phyloP scores from a whole-genome alignment of 768 basidiomycete species.

The Termitomyces sp. region DNA sequence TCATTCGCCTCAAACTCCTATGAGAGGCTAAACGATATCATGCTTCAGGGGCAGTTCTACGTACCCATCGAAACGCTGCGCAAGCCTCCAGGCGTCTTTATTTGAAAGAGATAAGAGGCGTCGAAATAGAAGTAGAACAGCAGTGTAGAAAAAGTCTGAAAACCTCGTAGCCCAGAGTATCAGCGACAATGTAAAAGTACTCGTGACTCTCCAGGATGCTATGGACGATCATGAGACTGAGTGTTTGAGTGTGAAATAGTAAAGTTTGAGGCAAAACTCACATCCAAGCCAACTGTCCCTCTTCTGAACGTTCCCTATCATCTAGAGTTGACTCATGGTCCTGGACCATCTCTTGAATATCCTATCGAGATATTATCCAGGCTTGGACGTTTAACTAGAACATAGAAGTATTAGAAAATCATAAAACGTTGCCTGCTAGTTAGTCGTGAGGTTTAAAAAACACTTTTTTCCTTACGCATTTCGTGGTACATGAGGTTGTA shows the following conservation, averaged over 20 bases:
- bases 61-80: background rate
- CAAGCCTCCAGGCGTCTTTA: background rate
- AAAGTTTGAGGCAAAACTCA: background rate
- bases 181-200: background rate
- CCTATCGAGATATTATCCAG: background rate
- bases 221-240: background rate
- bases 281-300: background rate
- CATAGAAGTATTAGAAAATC: background rate
- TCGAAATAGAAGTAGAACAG: background rate
- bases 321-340: slow-evolving; percentile 1
- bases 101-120: background rate
- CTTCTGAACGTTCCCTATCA: background rate
- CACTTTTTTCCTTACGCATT: background rate
- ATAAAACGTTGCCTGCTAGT: background rate
- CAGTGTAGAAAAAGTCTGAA: background rate
- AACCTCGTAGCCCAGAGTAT: background rate
- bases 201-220: background rate
- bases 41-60: no score
- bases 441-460: background rate
- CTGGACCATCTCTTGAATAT: background rate
- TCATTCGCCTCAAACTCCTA: background rate
- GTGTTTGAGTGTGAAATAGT: no score
- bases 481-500: background rate
- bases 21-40: background rate
- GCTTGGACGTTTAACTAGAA: background rate